Percentiles rank a stretch among this genome's conserved stretches.
Conservation (phyloP, 2,329 filamentous ascomycete species). For the Pseudomassariella vexata region DNA sequence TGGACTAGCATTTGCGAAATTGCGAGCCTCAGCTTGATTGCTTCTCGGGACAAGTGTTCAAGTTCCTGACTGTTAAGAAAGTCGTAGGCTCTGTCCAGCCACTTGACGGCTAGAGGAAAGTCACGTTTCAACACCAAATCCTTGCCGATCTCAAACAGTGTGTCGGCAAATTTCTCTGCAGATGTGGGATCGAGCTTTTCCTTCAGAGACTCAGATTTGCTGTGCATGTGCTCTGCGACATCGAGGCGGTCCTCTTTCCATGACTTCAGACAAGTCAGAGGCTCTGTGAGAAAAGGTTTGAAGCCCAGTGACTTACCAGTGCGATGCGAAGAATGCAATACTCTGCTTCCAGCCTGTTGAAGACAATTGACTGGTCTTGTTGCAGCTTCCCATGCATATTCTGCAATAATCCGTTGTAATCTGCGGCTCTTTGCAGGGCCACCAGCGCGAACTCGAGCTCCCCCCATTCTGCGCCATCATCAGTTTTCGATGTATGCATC, state of each 20-base stretch:
- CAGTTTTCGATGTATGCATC: slow-evolving; percentile 8
- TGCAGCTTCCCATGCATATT: slow-evolving; percentile 18
- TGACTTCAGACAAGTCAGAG: slow-evolving; percentile 40
- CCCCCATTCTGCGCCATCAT: slow-evolving; percentile 32
- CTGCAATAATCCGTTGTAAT: slow-evolving; percentile 41
- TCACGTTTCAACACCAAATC: slow-evolving; percentile 47
- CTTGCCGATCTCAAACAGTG: slow-evolving; percentile 68
- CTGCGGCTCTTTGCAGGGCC: slow-evolving; percentile 58
- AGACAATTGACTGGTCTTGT: slow-evolving; percentile 23
- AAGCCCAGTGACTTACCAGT: slow-evolving; percentile 45
- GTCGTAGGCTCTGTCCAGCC: slow-evolving; percentile 65
- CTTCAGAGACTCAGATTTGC: slow-evolving; percentile 43
- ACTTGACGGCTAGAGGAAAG: slow-evolving; percentile 54
- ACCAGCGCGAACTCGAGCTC: slow-evolving; percentile 54
- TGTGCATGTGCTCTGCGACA: slow-evolving; percentile 73
- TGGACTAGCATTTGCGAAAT: slow-evolving; percentile 61
- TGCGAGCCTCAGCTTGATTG: slow-evolving; percentile 58
- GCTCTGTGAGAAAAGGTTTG: slow-evolving; percentile 10
- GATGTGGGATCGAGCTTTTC: slow-evolving; percentile 37
- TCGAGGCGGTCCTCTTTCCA: slow-evolving; percentile 71
- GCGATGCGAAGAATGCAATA: slow-evolving; percentile 62
- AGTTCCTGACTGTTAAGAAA: slow-evolving; percentile 50
- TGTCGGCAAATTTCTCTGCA: slow-evolving; percentile 58
- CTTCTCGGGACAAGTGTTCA: slow-evolving; percentile 51
- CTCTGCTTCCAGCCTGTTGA: slow-evolving; percentile 44